Conservation (phyloP, 495 filamentous ascomycete species). For the Neurospora sp. region DNA sequence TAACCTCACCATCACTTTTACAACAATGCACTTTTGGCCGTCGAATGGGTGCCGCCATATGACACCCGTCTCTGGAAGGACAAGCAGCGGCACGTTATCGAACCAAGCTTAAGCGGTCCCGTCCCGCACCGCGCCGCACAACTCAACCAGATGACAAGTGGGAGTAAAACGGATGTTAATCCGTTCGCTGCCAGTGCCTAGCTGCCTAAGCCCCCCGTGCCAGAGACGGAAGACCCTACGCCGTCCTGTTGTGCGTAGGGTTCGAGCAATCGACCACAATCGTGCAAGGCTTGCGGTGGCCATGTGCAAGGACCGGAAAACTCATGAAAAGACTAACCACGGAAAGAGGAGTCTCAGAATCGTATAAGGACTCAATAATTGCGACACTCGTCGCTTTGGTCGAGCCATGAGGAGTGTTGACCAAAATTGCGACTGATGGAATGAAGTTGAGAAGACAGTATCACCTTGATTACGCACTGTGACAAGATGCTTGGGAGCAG, state of each 20-base stretch:
- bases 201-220: neutral
- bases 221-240: neutral
- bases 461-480: neutral
- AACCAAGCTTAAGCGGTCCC: neutral
- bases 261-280: neutral
- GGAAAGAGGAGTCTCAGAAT: neutral
- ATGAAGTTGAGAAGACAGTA: neutral
- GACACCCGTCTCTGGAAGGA: neutral
- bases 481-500: neutral
- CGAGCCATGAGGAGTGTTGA: neutral
- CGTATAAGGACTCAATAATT: neutral
- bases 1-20: neutral
- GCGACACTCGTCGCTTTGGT: neutral
- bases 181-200: neutral
- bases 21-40: neutral
- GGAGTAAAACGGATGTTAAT: neutral
- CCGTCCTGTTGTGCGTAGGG: neutral
- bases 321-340: neutral
- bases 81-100: neutral
- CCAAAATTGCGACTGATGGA: neutral
- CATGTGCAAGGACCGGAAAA: neutral
- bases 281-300: neutral
- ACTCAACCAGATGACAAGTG: neutral
- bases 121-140: neutral
- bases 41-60: neutral